Evolutionary conservation across 176 grass and related monocot species (phyloP).

Genomic region (Musa schizocarpa): DNA sequence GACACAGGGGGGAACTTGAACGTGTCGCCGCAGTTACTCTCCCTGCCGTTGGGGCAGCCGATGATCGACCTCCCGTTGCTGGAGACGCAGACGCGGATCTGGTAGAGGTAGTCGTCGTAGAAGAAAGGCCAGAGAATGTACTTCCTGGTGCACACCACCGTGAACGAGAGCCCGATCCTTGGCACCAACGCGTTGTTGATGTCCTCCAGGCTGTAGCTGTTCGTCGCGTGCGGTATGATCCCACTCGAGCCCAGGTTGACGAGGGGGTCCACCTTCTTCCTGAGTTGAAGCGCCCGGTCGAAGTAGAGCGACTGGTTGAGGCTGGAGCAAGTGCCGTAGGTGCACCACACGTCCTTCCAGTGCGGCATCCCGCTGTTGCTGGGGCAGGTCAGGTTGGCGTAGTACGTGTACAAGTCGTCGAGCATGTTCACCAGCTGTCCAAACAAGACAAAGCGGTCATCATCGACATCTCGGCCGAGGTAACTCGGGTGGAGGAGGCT

Average conservation of each 20-base stretch:
- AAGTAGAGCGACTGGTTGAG: constrained; percentile 12
- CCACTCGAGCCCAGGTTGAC: neutral
- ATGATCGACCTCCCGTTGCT: constrained; percentile 9
- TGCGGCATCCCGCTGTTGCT: constrained; percentile 15
- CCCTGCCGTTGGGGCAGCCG: constrained; percentile 16
- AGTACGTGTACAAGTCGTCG: constrained; percentile 15
- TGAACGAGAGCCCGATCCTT: neutral
- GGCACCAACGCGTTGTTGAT: too few relatives aligned
- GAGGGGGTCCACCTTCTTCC: constrained; percentile 10
- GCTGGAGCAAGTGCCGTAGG: constrained; percentile 26
- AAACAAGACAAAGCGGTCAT: neutral
- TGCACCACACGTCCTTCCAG: constrained; percentile 19
- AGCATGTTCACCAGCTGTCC: constrained; percentile 17
- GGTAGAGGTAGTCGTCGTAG: neutral
- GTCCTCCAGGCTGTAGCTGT: too few relatives aligned
- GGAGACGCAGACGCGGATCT: constrained; percentile 22
- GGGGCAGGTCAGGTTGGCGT: constrained; percentile 19
- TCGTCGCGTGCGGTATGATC: too few relatives aligned
- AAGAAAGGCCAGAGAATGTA: neutral
- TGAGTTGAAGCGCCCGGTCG: neutral
- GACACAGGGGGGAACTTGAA: constrained; percentile 6
- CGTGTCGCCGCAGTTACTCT: constrained; percentile 1
- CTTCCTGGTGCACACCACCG: constrained; percentile 17
- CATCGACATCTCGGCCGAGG: too few relatives aligned
- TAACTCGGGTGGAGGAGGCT: too few relatives aligned